phyloP scores from a whole-genome alignment of 2,329 filamentous ascomycete species.

The Monilinia polystroma region DNA sequence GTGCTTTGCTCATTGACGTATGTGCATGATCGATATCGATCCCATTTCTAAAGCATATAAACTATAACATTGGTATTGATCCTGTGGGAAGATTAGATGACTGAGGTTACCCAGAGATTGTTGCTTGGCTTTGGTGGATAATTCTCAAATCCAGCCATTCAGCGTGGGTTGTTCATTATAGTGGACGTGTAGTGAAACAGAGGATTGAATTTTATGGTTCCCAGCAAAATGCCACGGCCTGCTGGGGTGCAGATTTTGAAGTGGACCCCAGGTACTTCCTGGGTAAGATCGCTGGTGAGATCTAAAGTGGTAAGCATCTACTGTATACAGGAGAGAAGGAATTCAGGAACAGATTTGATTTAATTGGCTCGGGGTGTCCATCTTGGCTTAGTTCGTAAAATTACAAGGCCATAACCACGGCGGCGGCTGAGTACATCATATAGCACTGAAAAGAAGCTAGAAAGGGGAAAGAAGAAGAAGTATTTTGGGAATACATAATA shows the following conservation, averaged over 20 bases:
- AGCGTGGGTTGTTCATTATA: neutral
- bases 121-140: neutral
- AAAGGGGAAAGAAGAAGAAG: conserved; percentile 4
- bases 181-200: conserved; percentile 15
- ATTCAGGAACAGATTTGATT: neutral
- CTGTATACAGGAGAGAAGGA: neutral
- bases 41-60: conserved; percentile 13
- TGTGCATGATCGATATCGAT: conserved; percentile 3
- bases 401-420: neutral
- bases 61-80: neutral
- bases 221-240: conserved; percentile 17
- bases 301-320: conserved; percentile 14
- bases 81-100: conserved; percentile 24
- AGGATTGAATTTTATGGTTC: neutral
- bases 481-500: neutral
- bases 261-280: conserved; percentile 3
- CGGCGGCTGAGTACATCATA: conserved; percentile 14
- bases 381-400: neutral
- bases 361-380: conserved; percentile 9
- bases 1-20: neutral
- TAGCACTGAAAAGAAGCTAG: conserved; percentile 1
- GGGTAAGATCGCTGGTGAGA: neutral
- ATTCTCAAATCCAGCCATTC: neutral
- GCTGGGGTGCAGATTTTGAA: conserved; percentile 13
- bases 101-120: neutral